Conservation (phyloP, 148 eudicot genomes). For the Polygonum maritimum region DNA sequence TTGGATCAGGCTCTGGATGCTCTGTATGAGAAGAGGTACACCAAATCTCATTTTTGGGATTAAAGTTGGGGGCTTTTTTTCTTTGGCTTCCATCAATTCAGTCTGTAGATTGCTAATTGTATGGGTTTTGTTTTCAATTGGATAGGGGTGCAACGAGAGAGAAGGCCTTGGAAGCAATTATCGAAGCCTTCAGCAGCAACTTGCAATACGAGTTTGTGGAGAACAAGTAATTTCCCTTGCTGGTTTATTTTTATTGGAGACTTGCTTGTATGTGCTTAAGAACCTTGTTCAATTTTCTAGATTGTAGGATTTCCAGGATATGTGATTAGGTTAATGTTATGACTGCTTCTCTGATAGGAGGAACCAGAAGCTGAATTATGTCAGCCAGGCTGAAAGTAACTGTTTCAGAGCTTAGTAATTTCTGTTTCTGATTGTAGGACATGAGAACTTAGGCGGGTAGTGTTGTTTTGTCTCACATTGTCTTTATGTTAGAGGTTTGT, state of each 20-base stretch:
- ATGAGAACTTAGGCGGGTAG: background rate
- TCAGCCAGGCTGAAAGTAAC: background rate
- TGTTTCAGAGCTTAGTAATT: background rate
- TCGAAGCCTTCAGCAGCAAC: slow-evolving; percentile 55
- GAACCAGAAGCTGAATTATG: background rate
- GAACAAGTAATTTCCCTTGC: slow-evolving; percentile 47
- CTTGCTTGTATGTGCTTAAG: background rate
- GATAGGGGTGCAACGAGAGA: slow-evolving; percentile 76
- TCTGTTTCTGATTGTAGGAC: background rate
- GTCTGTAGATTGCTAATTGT: background rate
- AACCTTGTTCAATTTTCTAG: background rate
- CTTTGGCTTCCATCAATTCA: background rate
- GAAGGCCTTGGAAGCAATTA: slow-evolving; percentile 61
- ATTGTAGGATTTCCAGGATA: background rate
- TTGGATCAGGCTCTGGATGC: slow-evolving; percentile 71
- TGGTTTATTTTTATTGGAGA: background rate
- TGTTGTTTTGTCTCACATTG: background rate
- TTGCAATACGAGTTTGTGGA: slow-evolving; percentile 77
- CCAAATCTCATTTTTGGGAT: background rate
- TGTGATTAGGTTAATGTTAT: background rate
- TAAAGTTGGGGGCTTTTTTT: background rate
- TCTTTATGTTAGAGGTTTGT: background rate
- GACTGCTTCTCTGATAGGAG: background rate
- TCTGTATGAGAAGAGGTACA: slow-evolving; percentile 75
- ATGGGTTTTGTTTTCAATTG: background rate